phyloP scores from a whole-genome alignment of 75 land plant genomes.

The Pseudotsuga menziesii region DNA sequence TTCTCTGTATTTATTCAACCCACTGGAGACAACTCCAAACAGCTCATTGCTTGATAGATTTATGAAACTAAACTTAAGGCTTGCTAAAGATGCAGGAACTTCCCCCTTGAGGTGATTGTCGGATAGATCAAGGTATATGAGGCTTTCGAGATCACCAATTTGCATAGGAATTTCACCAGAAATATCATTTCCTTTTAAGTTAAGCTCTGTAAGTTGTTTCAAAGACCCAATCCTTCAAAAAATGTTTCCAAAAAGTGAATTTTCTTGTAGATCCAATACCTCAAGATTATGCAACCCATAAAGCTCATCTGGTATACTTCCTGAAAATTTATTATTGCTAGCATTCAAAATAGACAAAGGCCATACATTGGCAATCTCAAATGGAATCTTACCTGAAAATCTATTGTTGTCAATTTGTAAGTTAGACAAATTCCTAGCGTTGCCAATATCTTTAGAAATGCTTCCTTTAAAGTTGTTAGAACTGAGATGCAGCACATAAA shows the following conservation, averaged over 20 bases:
- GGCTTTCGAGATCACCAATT: conserved; percentile 21
- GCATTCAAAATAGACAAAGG: no score
- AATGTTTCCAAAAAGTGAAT: conserved; percentile 24
- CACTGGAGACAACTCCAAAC: conserved; percentile 50
- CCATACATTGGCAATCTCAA: no score
- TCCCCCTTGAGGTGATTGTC: conserved; percentile 25
- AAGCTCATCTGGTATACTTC: conserved; percentile 20
- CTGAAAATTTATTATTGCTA: conserved; percentile 21
- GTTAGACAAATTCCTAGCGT: background rate
- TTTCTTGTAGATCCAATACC: conserved; percentile 22
- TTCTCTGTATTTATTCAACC: conserved; percentile 37
- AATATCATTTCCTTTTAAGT: conserved; percentile 18
- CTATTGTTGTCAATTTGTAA: no score
- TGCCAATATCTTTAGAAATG: conserved; percentile 8
- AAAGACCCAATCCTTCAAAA: conserved; percentile 8
- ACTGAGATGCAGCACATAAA: conserved; percentile 13
- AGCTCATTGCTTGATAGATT: conserved; percentile 64
- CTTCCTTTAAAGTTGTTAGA: no score
- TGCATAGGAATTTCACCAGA: conserved; percentile 21
- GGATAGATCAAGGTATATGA: conserved; percentile 24
- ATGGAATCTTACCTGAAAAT: conserved; percentile 25
- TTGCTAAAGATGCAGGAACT: conserved; percentile 21
- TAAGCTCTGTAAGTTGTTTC: conserved; percentile 14
- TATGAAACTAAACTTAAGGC: conserved; percentile 23
- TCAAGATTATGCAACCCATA: no score